A percentile compares a stretch with the other conserved stretches of the same genome.
Evolutionary conservation across 2,329 filamentous ascomycete genomes (phyloP).

Genomic region (Hymenoscyphus salicellus): DNA sequence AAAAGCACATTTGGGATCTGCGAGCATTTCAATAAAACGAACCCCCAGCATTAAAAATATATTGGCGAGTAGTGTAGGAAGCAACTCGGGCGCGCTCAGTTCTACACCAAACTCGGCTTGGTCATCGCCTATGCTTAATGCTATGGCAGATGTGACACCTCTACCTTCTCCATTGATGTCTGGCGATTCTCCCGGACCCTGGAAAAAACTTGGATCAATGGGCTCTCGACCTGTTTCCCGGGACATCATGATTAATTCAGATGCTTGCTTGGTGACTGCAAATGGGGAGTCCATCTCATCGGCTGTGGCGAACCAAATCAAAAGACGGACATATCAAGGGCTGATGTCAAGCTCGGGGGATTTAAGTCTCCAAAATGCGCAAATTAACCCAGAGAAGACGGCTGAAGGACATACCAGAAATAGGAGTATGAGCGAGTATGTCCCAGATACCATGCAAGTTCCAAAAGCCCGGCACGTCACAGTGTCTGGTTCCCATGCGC

Average conservation of each 20-base stretch:
- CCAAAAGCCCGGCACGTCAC: constrained; percentile 68
- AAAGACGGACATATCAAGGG: constrained; percentile 55
- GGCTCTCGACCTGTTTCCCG: constrained; percentile 46
- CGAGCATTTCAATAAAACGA: constrained; percentile 43
- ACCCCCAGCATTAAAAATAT: constrained; percentile 61
- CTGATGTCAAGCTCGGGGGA: constrained; percentile 35
- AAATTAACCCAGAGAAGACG: constrained; percentile 30
- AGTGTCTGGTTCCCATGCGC: constrained; percentile 61
- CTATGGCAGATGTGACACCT: constrained; percentile 76
- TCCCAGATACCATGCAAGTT: constrained; percentile 66
- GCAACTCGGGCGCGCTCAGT: constrained; percentile 34
- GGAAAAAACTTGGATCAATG: constrained; percentile 50
- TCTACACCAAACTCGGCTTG: constrained; percentile 64
- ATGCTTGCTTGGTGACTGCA: constrained; percentile 49
- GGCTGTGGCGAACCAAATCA: constrained; percentile 51
- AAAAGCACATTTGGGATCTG: constrained; percentile 18
- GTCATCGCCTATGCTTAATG: constrained; percentile 71
- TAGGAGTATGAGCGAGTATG: constrained; percentile 85
- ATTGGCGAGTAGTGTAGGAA: constrained; percentile 48
- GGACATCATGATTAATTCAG: constrained; percentile 42
- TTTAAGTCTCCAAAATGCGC: constrained; percentile 19
- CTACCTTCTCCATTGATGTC: constrained; percentile 71
- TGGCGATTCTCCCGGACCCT: constrained; percentile 63
- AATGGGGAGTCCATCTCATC: constrained; percentile 53
- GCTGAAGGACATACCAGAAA: constrained; percentile 59